phyloP scores from a whole-genome alignment of 805 yeast genomes.

The Candida loeiensis region DNA sequence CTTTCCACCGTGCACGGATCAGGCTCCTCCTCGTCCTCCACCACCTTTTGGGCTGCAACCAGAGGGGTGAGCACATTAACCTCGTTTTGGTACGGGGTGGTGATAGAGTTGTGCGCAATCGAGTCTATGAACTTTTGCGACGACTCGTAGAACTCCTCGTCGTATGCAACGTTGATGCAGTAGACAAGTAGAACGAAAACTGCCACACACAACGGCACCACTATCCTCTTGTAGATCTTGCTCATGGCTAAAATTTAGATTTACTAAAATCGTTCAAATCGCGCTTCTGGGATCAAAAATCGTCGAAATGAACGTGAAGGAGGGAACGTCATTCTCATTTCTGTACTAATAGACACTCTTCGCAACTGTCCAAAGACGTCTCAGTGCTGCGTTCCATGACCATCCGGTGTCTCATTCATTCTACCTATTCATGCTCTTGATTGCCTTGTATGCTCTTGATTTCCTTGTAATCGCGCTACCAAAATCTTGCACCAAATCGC shows the following conservation, averaged over 20 bases:
- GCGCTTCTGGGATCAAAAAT: too few species aligned
- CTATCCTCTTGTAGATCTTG: conserved; percentile 1
- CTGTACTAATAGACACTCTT: too few species aligned
- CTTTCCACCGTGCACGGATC: conserved; percentile 40
- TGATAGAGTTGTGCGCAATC: conserved; percentile 1
- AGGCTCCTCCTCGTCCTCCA: conserved; percentile 12
- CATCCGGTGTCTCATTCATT: too few species aligned
- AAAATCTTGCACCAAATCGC: background rate
- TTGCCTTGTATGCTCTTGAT: too few species aligned
- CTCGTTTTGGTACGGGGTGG: too few species aligned
- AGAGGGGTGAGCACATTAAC: too few species aligned
- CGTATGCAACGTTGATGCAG: background rate
- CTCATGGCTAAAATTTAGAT: background rate
- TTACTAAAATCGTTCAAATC: background rate
- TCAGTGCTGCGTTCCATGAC: too few species aligned
- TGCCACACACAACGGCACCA: background rate
- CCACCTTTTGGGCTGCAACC: background rate
- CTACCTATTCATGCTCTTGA: too few species aligned
- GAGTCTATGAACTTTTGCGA: conserved; percentile 2
- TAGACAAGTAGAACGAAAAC: background rate
- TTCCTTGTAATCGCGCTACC: too few species aligned
- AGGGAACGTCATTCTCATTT: too few species aligned
- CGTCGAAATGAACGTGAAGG: too few species aligned
- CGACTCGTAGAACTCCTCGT: background rate
- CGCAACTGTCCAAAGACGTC: too few species aligned